phyloP scores from a whole-genome alignment of 129 eudicot genomes.

The Gnaphalium uliginosum region DNA sequence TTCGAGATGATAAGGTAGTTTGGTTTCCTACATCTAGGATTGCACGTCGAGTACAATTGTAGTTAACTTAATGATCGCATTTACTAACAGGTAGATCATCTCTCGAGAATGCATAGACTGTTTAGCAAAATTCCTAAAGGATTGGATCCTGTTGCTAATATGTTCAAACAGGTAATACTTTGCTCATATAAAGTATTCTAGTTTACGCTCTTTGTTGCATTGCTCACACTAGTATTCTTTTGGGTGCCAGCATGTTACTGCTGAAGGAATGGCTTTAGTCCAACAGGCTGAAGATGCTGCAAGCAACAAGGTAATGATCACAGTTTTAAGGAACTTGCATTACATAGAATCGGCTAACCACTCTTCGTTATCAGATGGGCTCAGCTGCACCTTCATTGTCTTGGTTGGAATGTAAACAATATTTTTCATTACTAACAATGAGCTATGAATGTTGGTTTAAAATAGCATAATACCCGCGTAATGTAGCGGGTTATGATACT shows the following conservation, averaged over 20 bases:
- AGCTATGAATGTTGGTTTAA: neutral
- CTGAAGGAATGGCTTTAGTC: conserved; percentile 72
- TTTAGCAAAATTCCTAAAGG: conserved; percentile 63
- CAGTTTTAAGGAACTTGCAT: neutral
- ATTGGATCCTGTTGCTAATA: conserved; percentile 70
- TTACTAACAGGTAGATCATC: conserved; percentile 64
- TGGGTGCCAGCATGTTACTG: conserved; percentile 64
- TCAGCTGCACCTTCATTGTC: conserved; percentile 5
- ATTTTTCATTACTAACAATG: conserved; percentile 1
- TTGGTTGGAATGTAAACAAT: neutral
- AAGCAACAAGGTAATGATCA: conserved; percentile 49
- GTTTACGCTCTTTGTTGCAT: neutral
- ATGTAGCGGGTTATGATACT: no score
- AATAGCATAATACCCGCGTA: no score
- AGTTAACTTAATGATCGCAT: neutral
- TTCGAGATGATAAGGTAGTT: conserved; percentile 78
- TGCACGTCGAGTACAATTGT: neutral
- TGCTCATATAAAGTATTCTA: conserved; percentile 2
- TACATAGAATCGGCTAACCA: neutral
- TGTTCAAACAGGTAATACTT: conserved; percentile 63
- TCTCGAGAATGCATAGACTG: conserved; percentile 79
- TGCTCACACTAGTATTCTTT: conserved; percentile 10
- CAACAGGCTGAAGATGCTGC: conserved; percentile 91
- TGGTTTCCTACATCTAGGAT: neutral
- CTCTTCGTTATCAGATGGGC: neutral